Percentiles rank a stretch among this genome's conserved stretches.
phyloP scores from a whole-genome alignment of 768 basidiomycete genomes.

The Podaxis sp. region DNA sequence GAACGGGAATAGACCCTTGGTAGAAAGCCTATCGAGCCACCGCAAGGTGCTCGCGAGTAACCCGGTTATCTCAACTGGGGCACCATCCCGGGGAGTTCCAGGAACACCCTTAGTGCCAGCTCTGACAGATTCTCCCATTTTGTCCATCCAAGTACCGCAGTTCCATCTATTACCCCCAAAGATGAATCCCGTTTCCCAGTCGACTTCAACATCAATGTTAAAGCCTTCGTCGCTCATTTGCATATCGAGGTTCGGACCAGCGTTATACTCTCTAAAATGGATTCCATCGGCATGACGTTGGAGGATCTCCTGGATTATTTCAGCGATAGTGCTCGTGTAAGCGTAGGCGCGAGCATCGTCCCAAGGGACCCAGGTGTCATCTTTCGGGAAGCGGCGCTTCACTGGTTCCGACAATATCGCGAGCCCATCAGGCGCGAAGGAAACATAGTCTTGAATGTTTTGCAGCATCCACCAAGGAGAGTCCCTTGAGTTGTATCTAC shows the following conservation, averaged over 20 bases:
- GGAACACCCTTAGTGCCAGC: conserved; percentile 95
- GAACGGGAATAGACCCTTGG: conserved; percentile 77
- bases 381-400: conserved; percentile 91
- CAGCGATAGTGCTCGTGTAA: conserved; percentile 82
- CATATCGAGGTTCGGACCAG: conserved; percentile 94
- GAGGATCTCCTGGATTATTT: conserved; percentile 94
- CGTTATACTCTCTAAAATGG: conserved; percentile 93
- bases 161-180: conserved; percentile 84
- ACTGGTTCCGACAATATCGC: conserved; percentile 78
- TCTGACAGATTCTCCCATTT: conserved; percentile 92
- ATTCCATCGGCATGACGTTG: conserved; percentile 94
- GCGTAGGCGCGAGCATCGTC: conserved; percentile 82
- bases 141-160: conserved; percentile 98
- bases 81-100: conserved; percentile 95
- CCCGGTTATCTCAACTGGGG: conserved; percentile 94
- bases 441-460: conserved; percentile 93
- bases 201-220: conserved; percentile 90
- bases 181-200: conserved; percentile 92
- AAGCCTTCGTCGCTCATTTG: conserved; percentile 95
- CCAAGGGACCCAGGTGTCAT: conserved; percentile 94
- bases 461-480: conserved; percentile 99
- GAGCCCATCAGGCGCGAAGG: conserved; percentile 80
- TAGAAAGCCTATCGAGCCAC: conserved; percentile 77
- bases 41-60: conserved; percentile 89
- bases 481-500: conserved; percentile 92